A percentile compares a stretch with the other conserved stretches of the same genome.
Conservation (phyloP, 495 filamentous ascomycete genomes). For the Penicillium arizonense region DNA sequence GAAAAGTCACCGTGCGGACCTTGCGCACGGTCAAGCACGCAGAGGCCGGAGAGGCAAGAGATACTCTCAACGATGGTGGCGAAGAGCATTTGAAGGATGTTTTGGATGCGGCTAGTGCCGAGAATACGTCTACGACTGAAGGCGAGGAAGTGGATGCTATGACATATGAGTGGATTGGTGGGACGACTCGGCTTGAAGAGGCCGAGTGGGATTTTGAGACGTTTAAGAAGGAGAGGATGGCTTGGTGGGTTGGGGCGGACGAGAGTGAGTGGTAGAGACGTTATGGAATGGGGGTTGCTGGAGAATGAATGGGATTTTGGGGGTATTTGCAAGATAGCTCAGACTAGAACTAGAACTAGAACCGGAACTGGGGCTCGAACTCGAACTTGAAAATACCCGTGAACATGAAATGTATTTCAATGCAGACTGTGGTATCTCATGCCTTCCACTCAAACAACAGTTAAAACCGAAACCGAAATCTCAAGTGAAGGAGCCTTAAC, state of each 20-base stretch:
- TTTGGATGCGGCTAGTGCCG: conserved; percentile 30
- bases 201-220: conserved; percentile 81
- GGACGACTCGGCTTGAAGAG: conserved; percentile 51
- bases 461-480: background rate
- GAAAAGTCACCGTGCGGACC: conserved; percentile 57
- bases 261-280: conserved; percentile 36
- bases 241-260: conserved; percentile 44
- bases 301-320: no score
- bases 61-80: background rate
- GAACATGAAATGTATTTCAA: background rate
- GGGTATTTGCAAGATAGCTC: no score
- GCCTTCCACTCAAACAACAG: conserved; percentile 2
- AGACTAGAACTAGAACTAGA: no score
- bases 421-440: conserved; percentile 29
- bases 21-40: conserved; percentile 39
- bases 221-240: conserved; percentile 67
- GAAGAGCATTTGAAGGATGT: conserved; percentile 27
- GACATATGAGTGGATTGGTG: conserved; percentile 74
- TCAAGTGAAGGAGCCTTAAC: background rate
- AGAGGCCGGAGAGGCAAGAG: background rate
- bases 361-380: background rate
- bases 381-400: background rate
- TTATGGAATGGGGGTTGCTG: no score
- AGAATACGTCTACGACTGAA: conserved; percentile 23
- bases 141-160: conserved; percentile 60